Base-by-base conservation (phyloP, 805 yeast species). In the Suhomyces canberraensis region DNA sequence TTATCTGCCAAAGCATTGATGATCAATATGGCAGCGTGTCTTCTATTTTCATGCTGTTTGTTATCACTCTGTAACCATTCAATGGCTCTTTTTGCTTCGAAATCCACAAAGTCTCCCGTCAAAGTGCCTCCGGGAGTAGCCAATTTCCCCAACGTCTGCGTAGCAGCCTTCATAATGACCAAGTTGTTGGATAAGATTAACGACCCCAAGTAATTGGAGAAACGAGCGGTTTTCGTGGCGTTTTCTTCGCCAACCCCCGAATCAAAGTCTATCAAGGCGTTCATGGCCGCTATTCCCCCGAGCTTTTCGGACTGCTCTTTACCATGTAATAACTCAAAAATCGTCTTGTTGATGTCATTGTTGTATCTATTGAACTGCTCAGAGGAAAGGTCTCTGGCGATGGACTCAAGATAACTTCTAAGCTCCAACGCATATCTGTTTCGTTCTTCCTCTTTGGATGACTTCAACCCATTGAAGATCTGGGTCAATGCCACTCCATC, bases 281-380 rank as follows among this genome's bases (percentile, higher is more conserved):
- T 93, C 39, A 91, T 84, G 9, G 97, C 97, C 16, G 88, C 76
- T 21, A 91, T 82, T 29, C 96, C 98, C 14, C 97, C 98, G 25
- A 90, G 70, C 44, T 86, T 81, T 45, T 84, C 89, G 19, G 72
- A 60, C 5, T 80, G 62, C 46, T 84, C 91, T 7, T 79, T 71
- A 4, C 90, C 79, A 49, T 87, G 88, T 33, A 88, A 78, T 35
- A 89, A 70, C 53, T 86, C 96, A 56, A 88, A 89, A 14, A 93
- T 85, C 44, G 84, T 79, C 51, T 86, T 84, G 65, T 91, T 89
- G 44, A 91, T 82, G 40, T 83, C 90, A 55, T 84, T 87, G 58
- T 84, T 86, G 59, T 84, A 86, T 25, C 89, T 64, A 44, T 85
- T 78, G 48, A 87, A 78, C 50, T 84, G 91, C 55, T 89, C 96